Evolutionary conservation across 805 yeast genomes (phyloP), one percentile per base, ranked within the genome.

Genomic region (Sungouiozyma ichnusensis): DNA sequence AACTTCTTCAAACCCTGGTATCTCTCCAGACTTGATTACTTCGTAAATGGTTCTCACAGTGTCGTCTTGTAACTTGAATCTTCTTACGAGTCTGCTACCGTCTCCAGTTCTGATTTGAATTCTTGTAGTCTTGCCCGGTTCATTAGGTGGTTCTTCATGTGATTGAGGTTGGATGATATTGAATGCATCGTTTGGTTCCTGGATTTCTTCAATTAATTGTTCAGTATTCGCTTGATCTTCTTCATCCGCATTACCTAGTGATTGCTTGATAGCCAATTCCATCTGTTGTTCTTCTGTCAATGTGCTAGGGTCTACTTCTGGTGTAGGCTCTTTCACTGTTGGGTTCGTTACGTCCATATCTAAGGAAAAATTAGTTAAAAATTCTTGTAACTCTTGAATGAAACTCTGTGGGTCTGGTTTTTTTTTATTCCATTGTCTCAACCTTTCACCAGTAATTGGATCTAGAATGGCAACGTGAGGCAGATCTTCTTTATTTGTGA

Each of bases 381-480:
- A 92, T 33, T 77, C 80, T 34, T 77, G 72, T 3, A 85, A 76
- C 39, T 84, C 85, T 33, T 72, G 71, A 7, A 80, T 59, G 77
- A 88, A 88, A 16, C 63, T 67, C 3, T 71, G 69, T 0, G 72
- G 67, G 16, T 65, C 64, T 0, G 94, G 94, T 1, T 77, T 79
- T 24, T 62, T 64, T 1, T 74, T 75, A n/a, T 69, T 65, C 95
- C 97, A 92, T 41, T 69, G 70, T 50, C 74, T 73, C 43, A 86
- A 73, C 45, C 94, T 71, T 62, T 92, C 99, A 17, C 97, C 97
- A 0, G 98, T 92, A 58, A 88, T 77, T 2, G 98, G 97, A 55
- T 92, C 99, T 39, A 92, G 59, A 33, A 92, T 84, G 1, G 96
- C 84, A 35, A 92, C 79, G 58, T 92, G 97, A 1, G 99, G 99